phyloP scores from a whole-genome alignment of 2,329 filamentous ascomycete species.

The Diaporthe longicolla region DNA sequence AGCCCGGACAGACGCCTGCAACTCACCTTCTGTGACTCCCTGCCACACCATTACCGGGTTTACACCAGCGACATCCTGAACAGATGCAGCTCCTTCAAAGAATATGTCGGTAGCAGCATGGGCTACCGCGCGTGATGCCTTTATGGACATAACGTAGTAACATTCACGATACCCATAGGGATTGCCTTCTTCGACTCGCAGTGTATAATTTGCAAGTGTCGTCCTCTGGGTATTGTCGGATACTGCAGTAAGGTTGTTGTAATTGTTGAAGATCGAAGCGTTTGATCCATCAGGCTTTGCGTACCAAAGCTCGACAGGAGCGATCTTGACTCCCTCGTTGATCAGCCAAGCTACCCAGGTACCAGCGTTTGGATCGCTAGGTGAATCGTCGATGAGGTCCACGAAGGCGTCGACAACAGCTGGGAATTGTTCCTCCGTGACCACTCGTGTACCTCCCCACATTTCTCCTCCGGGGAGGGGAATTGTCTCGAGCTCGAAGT shows the following conservation, averaged over 20 bases:
- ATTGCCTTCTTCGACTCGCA: conserved; percentile 32
- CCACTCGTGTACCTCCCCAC: conserved; percentile 55
- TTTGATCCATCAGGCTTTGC: conserved; percentile 51
- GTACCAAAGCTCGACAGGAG: conserved; percentile 54
- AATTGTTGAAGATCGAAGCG: conserved; percentile 55
- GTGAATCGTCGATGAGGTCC: conserved; percentile 50
- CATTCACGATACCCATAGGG: conserved; percentile 46
- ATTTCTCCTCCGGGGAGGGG: conserved; percentile 51
- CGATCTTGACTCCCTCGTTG: conserved; percentile 46
- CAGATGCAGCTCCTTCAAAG: conserved; percentile 33
- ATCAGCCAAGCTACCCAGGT: conserved; percentile 50
- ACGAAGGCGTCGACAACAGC: conserved; percentile 51
- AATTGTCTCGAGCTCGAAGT: conserved; percentile 60
- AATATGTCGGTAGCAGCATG: conserved; percentile 42
- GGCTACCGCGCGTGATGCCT: conserved; percentile 44
- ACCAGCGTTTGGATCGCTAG: conserved; percentile 53
- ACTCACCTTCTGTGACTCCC: conserved; percentile 54
- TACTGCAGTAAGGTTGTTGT: conserved; percentile 50
- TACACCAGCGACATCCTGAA: conserved; percentile 45
- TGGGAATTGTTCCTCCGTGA: conserved; percentile 50
- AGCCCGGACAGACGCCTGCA: accelerated
- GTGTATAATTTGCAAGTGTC: conserved; percentile 42
- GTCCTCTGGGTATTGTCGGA: conserved; percentile 48
- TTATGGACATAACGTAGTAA: conserved; percentile 45
- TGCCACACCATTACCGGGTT: conserved; percentile 54